A percentile compares a stretch with the other conserved stretches of the same genome.
These are phyloP conservation scores for Coffea humblotiana DNA, from an alignment of 305 asterid genomes.

Conservation along the genomic window DNA sequence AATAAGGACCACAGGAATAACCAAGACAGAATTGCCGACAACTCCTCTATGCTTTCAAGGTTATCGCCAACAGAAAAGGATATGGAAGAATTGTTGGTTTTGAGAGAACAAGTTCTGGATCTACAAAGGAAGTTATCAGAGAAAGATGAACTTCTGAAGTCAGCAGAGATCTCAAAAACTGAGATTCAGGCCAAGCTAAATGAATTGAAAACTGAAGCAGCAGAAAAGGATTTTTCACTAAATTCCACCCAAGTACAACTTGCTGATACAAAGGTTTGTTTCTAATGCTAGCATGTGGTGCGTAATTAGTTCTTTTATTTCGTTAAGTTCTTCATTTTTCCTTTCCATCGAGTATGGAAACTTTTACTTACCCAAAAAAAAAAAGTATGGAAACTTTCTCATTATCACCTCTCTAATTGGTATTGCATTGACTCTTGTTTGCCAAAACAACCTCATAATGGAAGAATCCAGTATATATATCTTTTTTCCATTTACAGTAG, in stretches of 20 bases:
- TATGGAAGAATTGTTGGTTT: conserved; percentile 62
- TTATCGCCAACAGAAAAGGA: conserved; percentile 65
- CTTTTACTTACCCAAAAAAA: neutral
- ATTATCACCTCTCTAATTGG: neutral
- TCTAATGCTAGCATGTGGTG: conserved; percentile 3
- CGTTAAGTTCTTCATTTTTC: neutral
- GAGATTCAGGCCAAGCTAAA: conserved; percentile 53
- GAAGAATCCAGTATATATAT: too few relatives aligned
- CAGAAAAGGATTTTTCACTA: conserved; percentile 64
- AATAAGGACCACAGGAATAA: conserved; percentile 39
- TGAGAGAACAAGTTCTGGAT: conserved; percentile 74
- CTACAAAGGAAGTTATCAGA: conserved; percentile 64
- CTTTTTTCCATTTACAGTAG: neutral
- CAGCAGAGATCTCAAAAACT: conserved; percentile 55
- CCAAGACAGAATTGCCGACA: conserved; percentile 49
- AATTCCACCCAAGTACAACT: conserved; percentile 75
- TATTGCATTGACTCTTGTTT: neutral
- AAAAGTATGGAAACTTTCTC: too few relatives aligned
- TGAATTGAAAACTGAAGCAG: conserved; percentile 57
- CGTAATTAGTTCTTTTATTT: neutral
- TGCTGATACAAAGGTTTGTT: conserved; percentile 71
- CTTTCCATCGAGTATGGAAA: neutral
- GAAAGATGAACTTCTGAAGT: conserved; percentile 74
- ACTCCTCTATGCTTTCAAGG: conserved; percentile 46
- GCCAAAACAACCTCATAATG: neutral